Conservation (phyloP, 371 early-diverging fungal genomes). For the Mortierella sp. region DNA sequence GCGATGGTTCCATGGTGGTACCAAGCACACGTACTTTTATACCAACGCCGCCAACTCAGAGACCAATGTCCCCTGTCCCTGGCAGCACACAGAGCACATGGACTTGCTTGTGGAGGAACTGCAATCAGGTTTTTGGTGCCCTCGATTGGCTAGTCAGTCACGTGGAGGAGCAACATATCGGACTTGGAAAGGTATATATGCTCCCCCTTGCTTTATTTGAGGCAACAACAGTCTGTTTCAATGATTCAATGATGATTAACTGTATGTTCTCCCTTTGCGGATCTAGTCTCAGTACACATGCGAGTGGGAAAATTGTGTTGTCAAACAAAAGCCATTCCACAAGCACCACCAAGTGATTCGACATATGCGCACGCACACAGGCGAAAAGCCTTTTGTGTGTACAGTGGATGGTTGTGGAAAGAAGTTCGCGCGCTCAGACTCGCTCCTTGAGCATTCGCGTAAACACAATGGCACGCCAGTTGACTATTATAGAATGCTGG, state of each 20-base stretch:
- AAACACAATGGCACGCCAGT: constrained; percentile 44
- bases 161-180: constrained; percentile 52
- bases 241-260: background rate
- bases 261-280: background rate
- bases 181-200: constrained; percentile 47
- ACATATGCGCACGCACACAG: constrained; percentile 60
- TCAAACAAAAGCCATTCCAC: constrained; percentile 56
- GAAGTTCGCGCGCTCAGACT: constrained; percentile 53
- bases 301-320: constrained; percentile 57
- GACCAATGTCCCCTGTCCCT: constrained; percentile 15
- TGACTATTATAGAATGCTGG: constrained; percentile 34
- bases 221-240: too few relatives aligned
- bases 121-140: constrained; percentile 52
- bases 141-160: constrained; percentile 55
- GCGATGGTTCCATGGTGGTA: constrained; percentile 18
- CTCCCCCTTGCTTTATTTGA: background rate
- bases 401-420: constrained; percentile 56
- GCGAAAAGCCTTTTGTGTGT: constrained; percentile 60
- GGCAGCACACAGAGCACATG: constrained; percentile 44
- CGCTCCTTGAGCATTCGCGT: constrained; percentile 38
- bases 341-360: constrained; percentile 54
- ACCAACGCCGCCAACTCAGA: constrained; percentile 3
- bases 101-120: constrained; percentile 57
- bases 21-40: background rate
- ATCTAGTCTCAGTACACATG: constrained; percentile 52